These are phyloP conservation scores for Rhytidhysteron rufulum DNA, from an alignment of 2,329 filamentous ascomycete genomes.

Conservation along the genomic window DNA sequence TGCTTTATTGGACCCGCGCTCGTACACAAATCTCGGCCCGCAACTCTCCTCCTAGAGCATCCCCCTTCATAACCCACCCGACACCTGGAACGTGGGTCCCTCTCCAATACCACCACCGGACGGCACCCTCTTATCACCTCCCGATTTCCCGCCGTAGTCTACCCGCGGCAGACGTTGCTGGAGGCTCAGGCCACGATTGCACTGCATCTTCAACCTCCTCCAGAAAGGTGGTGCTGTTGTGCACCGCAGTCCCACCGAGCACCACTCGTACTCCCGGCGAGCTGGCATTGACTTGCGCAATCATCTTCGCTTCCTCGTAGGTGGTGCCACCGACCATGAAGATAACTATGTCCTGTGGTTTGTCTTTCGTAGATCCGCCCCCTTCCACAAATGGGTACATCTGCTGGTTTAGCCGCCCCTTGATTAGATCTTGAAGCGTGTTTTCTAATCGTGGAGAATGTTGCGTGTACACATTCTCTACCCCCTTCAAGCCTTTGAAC, in stretches of 20 bases:
- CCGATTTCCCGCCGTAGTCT: slow-evolving; percentile 60
- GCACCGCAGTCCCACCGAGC: slow-evolving; percentile 79
- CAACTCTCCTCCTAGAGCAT: too few relatives aligned
- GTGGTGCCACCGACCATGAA: slow-evolving; percentile 93
- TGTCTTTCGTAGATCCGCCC: slow-evolving; percentile 80
- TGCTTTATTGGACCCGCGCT: too few relatives aligned
- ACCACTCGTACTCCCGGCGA: slow-evolving; percentile 86
- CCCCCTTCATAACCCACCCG: too few relatives aligned
- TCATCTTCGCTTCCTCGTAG: slow-evolving; percentile 94
- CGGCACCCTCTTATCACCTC: too few relatives aligned
- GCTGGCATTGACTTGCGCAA: slow-evolving; percentile 90
- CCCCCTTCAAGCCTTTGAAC: slow-evolving; percentile 92
- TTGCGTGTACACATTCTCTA: slow-evolving; percentile 98
- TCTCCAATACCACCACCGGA: too few relatives aligned
- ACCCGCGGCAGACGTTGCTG: slow-evolving; percentile 51
- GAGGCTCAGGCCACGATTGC: slow-evolving; percentile 72
- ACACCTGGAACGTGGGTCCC: too few relatives aligned
- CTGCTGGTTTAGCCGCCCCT: slow-evolving; percentile 79
- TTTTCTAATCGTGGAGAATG: slow-evolving; percentile 85
- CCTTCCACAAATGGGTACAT: slow-evolving; percentile 94
- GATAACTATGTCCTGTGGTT: slow-evolving; percentile 92
- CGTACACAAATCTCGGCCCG: too few relatives aligned
- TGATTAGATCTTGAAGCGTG: slow-evolving; percentile 89
- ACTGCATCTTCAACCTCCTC: slow-evolving; percentile 91
- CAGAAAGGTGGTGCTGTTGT: slow-evolving; percentile 83